These are phyloP conservation scores for Shiraia sp. DNA, from an alignment of 2,329 filamentous ascomycete genomes.

Conservation along the genomic window DNA sequence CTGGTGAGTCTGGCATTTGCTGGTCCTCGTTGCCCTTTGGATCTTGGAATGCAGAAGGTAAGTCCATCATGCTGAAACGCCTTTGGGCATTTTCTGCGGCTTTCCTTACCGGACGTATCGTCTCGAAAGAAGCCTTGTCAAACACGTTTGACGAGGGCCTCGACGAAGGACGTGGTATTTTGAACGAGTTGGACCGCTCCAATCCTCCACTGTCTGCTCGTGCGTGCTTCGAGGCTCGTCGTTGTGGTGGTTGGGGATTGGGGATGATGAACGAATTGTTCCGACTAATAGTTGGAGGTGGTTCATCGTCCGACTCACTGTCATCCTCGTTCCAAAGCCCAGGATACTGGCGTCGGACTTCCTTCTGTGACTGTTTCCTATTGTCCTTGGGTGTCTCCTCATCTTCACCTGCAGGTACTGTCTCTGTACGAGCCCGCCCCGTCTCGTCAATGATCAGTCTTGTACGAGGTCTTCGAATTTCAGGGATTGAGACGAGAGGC, in stretches of 20 bases:
- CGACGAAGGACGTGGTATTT: conserved; percentile 38
- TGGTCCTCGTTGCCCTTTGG: conserved; percentile 24
- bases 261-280: conserved; percentile 42
- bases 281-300: conserved; percentile 35
- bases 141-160: conserved; percentile 33
- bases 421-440: conserved; percentile 53
- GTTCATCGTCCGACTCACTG: conserved; percentile 42
- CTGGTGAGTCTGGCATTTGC: conserved; percentile 36
- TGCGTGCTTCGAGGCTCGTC: conserved; percentile 42
- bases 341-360: conserved; percentile 46
- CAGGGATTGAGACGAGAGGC: conserved; percentile 52
- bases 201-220: conserved; percentile 35
- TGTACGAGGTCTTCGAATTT: conserved; percentile 47
- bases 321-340: conserved; percentile 50
- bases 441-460: conserved; percentile 54
- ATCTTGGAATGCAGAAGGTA: conserved; percentile 29
- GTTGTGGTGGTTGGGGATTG: conserved; percentile 32
- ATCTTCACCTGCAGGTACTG: conserved; percentile 42
- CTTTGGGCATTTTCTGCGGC: conserved; percentile 28
- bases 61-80: conserved; percentile 40
- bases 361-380: conserved; percentile 26
- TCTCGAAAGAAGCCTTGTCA: conserved; percentile 39
- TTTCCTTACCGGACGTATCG: conserved; percentile 26
- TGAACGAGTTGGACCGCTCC: conserved; percentile 36
- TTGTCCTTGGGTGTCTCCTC: conserved; percentile 35